A percentile compares a stretch with the other conserved stretches of the same genome.
Evolutionary conservation across 169 alveolate species (phyloP).

Genomic region (Plasmodium gonderi): DNA sequence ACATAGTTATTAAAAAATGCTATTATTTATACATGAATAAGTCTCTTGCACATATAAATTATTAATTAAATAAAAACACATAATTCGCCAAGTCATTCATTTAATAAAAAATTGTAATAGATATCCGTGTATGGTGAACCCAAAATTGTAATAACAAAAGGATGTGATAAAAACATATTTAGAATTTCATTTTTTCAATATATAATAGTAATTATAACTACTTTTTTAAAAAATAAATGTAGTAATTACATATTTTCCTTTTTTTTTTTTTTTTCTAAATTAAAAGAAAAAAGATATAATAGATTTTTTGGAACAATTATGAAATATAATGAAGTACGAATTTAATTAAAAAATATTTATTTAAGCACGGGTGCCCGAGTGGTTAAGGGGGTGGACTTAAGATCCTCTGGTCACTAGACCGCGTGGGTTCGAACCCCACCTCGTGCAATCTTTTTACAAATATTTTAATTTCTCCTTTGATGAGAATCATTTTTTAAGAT

Average conservation of each 20-base stretch:
- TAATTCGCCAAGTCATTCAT: too few species aligned
- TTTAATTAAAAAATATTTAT: background rate
- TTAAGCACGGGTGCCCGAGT: constrained; percentile 96
- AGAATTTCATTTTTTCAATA: background rate
- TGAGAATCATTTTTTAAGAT: background rate
- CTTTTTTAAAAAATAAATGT: background rate
- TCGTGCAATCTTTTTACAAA: constrained; percentile 86
- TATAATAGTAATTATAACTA: background rate
- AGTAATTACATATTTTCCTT: background rate
- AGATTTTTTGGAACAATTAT: background rate
- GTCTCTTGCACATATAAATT: too few species aligned
- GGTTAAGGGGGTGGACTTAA: constrained; percentile 98
- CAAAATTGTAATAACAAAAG: background rate
- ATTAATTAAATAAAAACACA: too few species aligned
- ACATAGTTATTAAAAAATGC: too few species aligned
- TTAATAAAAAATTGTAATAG: background rate
- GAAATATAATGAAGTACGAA: background rate
- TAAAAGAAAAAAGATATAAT: background rate
- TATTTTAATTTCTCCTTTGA: background rate
- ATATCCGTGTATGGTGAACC: background rate
- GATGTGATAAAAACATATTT: background rate
- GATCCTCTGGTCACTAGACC: constrained; percentile 96
- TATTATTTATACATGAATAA: too few species aligned
- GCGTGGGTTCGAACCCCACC: constrained; percentile 98
- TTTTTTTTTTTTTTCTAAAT: background rate